Base-by-base conservation (phyloP, 768 basidiomycete species). In the Lactarius sanguifluus region DNA sequence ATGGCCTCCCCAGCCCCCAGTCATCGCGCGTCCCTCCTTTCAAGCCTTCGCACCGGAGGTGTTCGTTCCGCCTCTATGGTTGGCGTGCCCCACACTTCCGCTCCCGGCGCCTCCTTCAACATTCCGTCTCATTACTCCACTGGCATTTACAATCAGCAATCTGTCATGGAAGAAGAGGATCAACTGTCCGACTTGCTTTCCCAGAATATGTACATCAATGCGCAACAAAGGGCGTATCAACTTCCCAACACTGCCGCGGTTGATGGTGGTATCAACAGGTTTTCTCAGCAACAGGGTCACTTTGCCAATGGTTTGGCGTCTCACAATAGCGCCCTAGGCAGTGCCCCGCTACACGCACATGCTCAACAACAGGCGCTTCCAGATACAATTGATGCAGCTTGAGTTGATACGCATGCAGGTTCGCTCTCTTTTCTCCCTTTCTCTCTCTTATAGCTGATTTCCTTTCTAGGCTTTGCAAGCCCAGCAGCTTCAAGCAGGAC, bases 31-130 rank as follows among this genome's bases (percentile, higher is more conserved):
- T 90, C 91, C 68, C 91, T 94, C 74, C 91, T 94, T 77, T 82
- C 89, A 67, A 91, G 90, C 72, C 91, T 94, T 74, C 90, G 92
- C 75, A 94, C 92, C 62, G 93, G 92, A 75, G 92, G 92, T 58
- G 93, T 94, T 67, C 89, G 92, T 72, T 87, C 92, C n/a, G 73
- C 82, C 55, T 90, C 77, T 30, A 67, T 71, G 54, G 59, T 76
- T 64, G 75, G 77, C 59, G 76, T 85, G 23, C 89, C 91, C 50
- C 87, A 89, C 76, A 87, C 89, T 57, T 87, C 90, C 62, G 85
- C 86, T 30, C 86, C 87, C 28, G 76, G 80, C 50, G 80, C 80
- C 62, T 78, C 86, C 43, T 91, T 91, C 82, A 85, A 85, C 74
- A 72, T 90, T 59, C 62, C 61, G 1, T 81, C 86, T 66, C 85